phyloP scores from a whole-genome alignment of 2,329 filamentous ascomycete genomes.

The Amauroascus verrucosus region DNA sequence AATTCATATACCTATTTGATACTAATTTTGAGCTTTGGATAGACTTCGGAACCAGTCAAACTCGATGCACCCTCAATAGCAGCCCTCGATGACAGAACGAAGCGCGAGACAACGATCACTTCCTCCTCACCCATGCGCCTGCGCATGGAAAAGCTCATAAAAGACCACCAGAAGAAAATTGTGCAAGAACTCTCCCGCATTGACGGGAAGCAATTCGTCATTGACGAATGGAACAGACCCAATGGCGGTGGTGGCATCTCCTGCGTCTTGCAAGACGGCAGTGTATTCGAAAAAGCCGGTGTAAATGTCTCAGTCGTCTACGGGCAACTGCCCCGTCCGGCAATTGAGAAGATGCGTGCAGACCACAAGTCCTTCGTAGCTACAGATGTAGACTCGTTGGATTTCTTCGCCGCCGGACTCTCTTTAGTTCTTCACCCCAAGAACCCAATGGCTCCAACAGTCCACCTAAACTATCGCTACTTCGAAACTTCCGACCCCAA shows the following conservation, averaged over 20 bases:
- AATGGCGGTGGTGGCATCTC: constrained; percentile 89
- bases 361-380: constrained; percentile 85
- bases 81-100: constrained; percentile 70
- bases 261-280: constrained; percentile 89
- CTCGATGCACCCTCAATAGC: constrained; percentile 53
- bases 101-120: constrained; percentile 64
- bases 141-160: constrained; percentile 94
- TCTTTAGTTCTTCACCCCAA: constrained; percentile 86
- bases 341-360: constrained; percentile 84
- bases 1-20: not conserved
- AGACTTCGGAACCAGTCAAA: constrained; percentile 3
- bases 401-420: constrained; percentile 90
- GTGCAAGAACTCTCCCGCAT: constrained; percentile 71
- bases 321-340: constrained; percentile 73
- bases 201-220: constrained; percentile 70
- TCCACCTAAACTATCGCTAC: constrained; percentile 97
- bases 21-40: not conserved
- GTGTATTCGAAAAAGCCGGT: constrained; percentile 95
- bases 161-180: constrained; percentile 81
- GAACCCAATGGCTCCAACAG: constrained; percentile 95
- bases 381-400: constrained; percentile 65
- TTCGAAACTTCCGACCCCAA: constrained; percentile 89
- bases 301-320: constrained; percentile 95
- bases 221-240: constrained; percentile 77
- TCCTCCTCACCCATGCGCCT: constrained; percentile 86